A percentile compares a stretch with the other conserved stretches of the same genome.
Conservation (phyloP, 768 basidiomycete species). For the Macrolepiota dolichaula region DNA sequence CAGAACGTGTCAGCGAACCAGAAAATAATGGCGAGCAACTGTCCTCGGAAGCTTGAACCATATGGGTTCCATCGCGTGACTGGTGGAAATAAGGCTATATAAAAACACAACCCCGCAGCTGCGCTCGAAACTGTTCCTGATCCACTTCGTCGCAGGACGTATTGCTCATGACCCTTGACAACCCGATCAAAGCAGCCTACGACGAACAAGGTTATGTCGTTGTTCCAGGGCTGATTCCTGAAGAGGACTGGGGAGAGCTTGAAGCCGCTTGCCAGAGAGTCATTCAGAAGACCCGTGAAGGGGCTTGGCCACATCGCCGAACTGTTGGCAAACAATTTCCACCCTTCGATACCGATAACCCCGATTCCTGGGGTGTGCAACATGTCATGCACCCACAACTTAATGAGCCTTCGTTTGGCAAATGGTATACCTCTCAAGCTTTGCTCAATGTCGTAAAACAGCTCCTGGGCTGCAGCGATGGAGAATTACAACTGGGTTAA, state of each 20-base stretch:
- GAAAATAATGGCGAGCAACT: neutral
- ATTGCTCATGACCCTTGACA: neutral
- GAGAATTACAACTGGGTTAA: conserved; percentile 72
- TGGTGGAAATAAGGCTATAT: neutral
- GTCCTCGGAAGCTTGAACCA: neutral
- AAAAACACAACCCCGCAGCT: neutral
- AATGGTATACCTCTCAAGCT: conserved; percentile 62
- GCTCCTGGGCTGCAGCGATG: conserved; percentile 54
- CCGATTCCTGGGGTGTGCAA: conserved; percentile 80
- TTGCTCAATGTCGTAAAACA: conserved; percentile 40
- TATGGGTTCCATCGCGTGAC: conserved; percentile 1
- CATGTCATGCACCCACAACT: conserved; percentile 80
- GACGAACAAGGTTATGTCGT: conserved; percentile 66
- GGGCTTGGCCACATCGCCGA: conserved; percentile 62
- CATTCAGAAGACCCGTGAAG: conserved; percentile 51
- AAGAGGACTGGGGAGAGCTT: conserved; percentile 35
- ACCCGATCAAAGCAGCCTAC: conserved; percentile 43
- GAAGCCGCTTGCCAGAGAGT: conserved; percentile 48
- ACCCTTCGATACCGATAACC: conserved; percentile 54
- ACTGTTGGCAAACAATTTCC: conserved; percentile 80
- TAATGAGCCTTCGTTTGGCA: conserved; percentile 52
- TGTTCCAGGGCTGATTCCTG: conserved; percentile 50
- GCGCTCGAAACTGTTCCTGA: neutral
- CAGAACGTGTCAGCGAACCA: neutral
- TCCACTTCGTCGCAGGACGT: neutral